phyloP scores from a whole-genome alignment of 2,329 filamentous ascomycete genomes.

The Cordyceps javanica region DNA sequence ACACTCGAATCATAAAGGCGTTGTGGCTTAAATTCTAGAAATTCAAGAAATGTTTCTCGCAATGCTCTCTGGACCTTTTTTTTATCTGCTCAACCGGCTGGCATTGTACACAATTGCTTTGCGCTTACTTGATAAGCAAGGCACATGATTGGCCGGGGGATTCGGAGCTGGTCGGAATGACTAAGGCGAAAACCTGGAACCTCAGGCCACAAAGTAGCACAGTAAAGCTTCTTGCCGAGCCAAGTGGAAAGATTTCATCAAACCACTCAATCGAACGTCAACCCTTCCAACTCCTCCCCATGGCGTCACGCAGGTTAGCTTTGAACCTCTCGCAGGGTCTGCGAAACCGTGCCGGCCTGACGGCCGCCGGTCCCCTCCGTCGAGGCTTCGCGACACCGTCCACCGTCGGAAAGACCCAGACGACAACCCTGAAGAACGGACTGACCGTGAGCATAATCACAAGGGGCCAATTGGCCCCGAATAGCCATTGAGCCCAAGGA shows the following conservation, averaged over 20 bases:
- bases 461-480: conserved; percentile 32
- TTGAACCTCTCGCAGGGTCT: conserved; percentile 87
- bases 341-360: conserved; percentile 79
- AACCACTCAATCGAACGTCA: conserved; percentile 49
- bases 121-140: conserved; percentile 5
- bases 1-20: not conserved
- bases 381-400: conserved; percentile 89
- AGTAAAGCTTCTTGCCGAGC: conserved; percentile 41
- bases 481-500: conserved; percentile 16
- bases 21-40: not conserved
- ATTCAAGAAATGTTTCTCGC: not conserved
- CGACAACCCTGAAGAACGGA: conserved; percentile 94
- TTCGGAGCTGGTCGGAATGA: conserved; percentile 39
- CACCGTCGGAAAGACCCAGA: conserved; percentile 77
- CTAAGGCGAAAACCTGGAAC: conserved; percentile 31
- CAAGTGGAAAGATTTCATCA: conserved; percentile 44
- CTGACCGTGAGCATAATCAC: conserved; percentile 65
- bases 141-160: conserved; percentile 29
- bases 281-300: conserved; percentile 51
- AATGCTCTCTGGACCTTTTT: no score
- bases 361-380: conserved; percentile 68
- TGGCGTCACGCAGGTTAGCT: conserved; percentile 97
- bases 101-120: not conserved
- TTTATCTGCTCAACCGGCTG: not conserved
- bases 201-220: conserved; percentile 39